phyloP scores from a whole-genome alignment of 2,329 filamentous ascomycete genomes.

The Kalmusia sp. region DNA sequence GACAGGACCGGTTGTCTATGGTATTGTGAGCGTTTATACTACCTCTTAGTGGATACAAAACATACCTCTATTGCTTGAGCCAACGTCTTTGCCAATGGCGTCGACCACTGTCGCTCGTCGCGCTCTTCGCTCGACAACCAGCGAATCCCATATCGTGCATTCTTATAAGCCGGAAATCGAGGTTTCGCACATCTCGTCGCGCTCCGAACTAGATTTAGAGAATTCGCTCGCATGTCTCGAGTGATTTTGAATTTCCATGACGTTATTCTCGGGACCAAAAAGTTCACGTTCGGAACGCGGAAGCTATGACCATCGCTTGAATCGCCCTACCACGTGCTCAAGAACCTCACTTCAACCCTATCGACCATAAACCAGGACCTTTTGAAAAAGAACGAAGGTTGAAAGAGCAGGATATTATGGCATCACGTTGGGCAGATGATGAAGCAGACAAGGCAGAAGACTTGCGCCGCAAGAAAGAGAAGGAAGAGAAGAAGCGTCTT shows the following conservation, averaged over 20 bases:
- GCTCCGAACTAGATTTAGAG: slow-evolving; percentile 33
- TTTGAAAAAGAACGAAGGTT: no score
- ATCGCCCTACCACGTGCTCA: slow-evolving; percentile 18
- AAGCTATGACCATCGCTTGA: slow-evolving; percentile 41
- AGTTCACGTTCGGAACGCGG: slow-evolving; percentile 34
- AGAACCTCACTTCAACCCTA: slow-evolving; percentile 4
- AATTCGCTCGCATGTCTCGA: slow-evolving; percentile 37
- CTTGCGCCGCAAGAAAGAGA: slow-evolving; percentile 77
- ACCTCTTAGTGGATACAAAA: not conserved
- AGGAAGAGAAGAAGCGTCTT: slow-evolving; percentile 84
- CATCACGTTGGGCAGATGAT: slow-evolving; percentile 87
- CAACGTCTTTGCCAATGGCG: slow-evolving; percentile 85
- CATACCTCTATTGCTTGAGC: slow-evolving; percentile 84
- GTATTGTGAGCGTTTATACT: slow-evolving; percentile 3
- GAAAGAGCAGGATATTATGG: slow-evolving; percentile 47
- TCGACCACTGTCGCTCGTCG: slow-evolving; percentile 77
- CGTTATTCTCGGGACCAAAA: slow-evolving; percentile 34
- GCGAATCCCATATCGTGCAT: slow-evolving; percentile 37
- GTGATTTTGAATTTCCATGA: slow-evolving; percentile 40
- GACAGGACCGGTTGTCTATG: slow-evolving; percentile 84
- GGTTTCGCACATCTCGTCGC: slow-evolving; percentile 25
- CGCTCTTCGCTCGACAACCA: slow-evolving; percentile 46
- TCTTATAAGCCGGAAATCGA: slow-evolving; percentile 9
- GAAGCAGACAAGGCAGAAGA: slow-evolving; percentile 81
- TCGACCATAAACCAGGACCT: no score